Conservation (phyloP, 768 basidiomycete genomes). For the Aureoboletus auriporus region DNA sequence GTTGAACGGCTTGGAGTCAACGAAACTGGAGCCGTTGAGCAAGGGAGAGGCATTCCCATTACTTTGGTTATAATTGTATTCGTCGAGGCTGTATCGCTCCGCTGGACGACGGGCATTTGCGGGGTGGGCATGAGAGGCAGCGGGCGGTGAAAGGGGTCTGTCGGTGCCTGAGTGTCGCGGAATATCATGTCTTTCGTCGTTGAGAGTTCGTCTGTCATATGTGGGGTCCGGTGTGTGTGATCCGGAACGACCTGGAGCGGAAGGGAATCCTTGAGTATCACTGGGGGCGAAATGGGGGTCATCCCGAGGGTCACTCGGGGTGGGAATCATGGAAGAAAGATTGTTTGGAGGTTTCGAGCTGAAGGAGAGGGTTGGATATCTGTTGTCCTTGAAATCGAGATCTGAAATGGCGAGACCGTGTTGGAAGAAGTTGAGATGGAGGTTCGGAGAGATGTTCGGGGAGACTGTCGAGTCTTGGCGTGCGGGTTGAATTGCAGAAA, state of each 20-base stretch:
- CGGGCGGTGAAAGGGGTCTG: conserved; percentile 25
- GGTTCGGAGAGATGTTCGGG: conserved; percentile 28
- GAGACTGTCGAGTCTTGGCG: conserved; percentile 36
- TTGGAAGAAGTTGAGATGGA: conserved; percentile 44
- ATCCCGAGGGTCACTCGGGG: conserved; percentile 26
- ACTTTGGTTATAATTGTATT: conserved; percentile 22
- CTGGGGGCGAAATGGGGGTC: conserved; percentile 6
- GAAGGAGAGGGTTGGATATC: conserved; percentile 43
- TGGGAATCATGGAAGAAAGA: conserved; percentile 28
- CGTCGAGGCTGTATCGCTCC: conserved; percentile 53
- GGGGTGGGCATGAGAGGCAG: conserved; percentile 44
- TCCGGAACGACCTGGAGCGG: conserved; percentile 11
- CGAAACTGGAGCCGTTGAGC: conserved; percentile 22
- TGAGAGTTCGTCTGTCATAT: conserved; percentile 21
- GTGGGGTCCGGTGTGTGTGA: conserved; percentile 13
- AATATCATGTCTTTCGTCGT: conserved; percentile 21
- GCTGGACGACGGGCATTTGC: conserved; percentile 43
- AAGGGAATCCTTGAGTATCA: conserved; percentile 12
- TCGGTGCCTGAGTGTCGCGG: conserved; percentile 12
- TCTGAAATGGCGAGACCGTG: conserved; percentile 53
- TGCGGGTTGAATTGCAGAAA: conserved; percentile 46
- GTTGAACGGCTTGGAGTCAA: conserved; percentile 26
- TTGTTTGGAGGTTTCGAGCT: conserved; percentile 19
- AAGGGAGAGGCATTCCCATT: conserved; percentile 18
- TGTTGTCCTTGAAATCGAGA: conserved; percentile 59